Conservation (phyloP, 345 rosid genomes). For the Nasturtium officinale region DNA sequence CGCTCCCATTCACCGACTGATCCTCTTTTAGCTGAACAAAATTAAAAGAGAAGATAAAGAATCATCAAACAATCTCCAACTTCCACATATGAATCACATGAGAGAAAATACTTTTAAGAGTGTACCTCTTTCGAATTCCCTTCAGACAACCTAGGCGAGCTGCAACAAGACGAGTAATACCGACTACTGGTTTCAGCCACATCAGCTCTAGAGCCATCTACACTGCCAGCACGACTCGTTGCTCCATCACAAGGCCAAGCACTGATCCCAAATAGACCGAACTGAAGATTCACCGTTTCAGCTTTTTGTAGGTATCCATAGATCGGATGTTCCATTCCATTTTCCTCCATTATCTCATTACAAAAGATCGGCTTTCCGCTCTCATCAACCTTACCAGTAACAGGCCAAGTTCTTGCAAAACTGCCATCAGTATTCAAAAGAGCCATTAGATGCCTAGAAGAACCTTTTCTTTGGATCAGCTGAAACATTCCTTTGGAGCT, state of each 20-base stretch:
- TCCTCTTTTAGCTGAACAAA: conserved; percentile 77
- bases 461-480: conserved; percentile 90
- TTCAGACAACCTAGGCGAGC: conserved; percentile 90
- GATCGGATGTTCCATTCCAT: conserved; percentile 63
- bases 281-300: conserved; percentile 93
- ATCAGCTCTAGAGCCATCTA: conserved; percentile 83
- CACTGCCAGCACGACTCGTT: conserved; percentile 86
- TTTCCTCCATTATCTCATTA: conserved; percentile 43
- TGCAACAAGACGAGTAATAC: conserved; percentile 89
- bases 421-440: conserved; percentile 93
- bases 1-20: conserved; percentile 90
- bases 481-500: conserved; percentile 98
- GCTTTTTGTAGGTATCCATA: conserved; percentile 86
- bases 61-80: conserved; percentile 5
- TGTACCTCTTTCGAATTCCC: conserved; percentile 90
- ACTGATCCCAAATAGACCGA: conserved; percentile 93
- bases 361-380: conserved; percentile 53
- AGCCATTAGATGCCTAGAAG: conserved; percentile 97
- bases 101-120: neutral
- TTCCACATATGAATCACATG: neutral
- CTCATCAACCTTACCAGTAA: conserved; percentile 55
- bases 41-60: neutral
- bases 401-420: conserved; percentile 96
- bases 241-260: conserved; percentile 99
- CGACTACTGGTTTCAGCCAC: conserved; percentile 78